A percentile compares a stretch with the other conserved stretches of the same genome.
These are phyloP conservation scores for Strigomonas culicis DNA, from an alignment of 208 protist species.

Conservation along the genomic window DNA sequence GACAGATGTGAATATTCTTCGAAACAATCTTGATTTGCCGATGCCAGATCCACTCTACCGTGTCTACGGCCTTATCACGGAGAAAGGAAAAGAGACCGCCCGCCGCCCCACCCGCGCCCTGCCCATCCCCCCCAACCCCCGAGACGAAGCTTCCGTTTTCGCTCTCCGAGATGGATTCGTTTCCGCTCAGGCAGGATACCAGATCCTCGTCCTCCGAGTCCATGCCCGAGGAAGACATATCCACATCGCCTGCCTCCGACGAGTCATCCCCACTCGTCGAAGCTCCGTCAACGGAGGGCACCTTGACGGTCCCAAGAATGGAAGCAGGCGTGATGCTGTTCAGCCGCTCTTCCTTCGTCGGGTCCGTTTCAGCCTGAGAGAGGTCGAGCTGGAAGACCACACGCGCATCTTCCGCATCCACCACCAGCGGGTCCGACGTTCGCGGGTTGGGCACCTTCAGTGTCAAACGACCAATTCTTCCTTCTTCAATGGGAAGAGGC, in stretches of 20 bases:
- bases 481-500: constrained; percentile 54
- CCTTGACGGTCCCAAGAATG: constrained; percentile 12
- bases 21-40: constrained; percentile 52
- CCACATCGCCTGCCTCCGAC: constrained; percentile 6
- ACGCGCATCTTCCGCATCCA: constrained; percentile 22
- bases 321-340: constrained; percentile 34
- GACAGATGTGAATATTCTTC: constrained; percentile 29
- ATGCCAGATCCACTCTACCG: constrained; percentile 66
- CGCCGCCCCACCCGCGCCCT: neutral
- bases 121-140: constrained; percentile 3
- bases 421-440: constrained; percentile 36
- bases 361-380: constrained; percentile 17
- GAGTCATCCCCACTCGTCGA: constrained; percentile 13
- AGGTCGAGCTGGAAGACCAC: constrained; percentile 39
- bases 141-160: constrained; percentile 22
- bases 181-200: constrained; percentile 61
- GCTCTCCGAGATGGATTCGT: constrained; percentile 24
- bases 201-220: constrained; percentile 44
- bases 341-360: constrained; percentile 44
- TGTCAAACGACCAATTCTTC: constrained; percentile 37
- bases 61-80: constrained; percentile 28
- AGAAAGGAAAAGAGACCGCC: constrained; percentile 49
- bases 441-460: constrained; percentile 69
- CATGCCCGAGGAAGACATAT: neutral
- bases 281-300: constrained; percentile 11